phyloP scores from a whole-genome alignment of 2,329 filamentous ascomycete genomes.

The Fusarium abutilonis region DNA sequence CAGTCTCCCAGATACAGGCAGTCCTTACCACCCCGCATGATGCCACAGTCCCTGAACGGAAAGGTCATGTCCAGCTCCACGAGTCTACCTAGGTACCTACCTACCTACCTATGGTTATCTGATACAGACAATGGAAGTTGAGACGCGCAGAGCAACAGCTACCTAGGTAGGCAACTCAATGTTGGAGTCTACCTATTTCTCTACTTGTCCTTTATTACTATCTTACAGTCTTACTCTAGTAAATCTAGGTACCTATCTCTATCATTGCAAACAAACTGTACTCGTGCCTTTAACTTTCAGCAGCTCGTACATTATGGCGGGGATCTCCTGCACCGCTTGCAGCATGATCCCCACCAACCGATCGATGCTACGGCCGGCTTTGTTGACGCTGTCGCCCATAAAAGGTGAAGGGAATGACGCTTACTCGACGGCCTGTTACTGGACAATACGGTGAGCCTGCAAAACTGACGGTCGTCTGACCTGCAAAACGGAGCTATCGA shows the following conservation, averaged over 20 bases:
- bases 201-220: not conserved
- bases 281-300: not conserved
- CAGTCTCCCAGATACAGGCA: conserved; percentile 37
- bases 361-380: conserved; percentile 29
- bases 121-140: conserved; percentile 10
- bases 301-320: conserved; percentile 34
- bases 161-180: not conserved
- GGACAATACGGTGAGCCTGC: conserved; percentile 28
- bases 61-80: conserved; percentile 28
- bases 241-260: not conserved
- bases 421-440: conserved; percentile 45
- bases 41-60: conserved; percentile 40
- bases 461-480: conserved; percentile 33
- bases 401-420: conserved; percentile 43
- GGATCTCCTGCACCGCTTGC: conserved; percentile 37
- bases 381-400: conserved; percentile 37
- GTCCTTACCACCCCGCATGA: conserved; percentile 41
- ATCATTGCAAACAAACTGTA: not conserved
- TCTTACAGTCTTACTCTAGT: conserved; percentile 1
- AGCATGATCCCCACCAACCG: conserved; percentile 42
- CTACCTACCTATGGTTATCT: too few species aligned
- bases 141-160: conserved; percentile 16
- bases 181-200: conserved; percentile 3
- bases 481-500: conserved; percentile 23
- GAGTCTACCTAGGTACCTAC: conserved; percentile 6